These are phyloP conservation scores for Leishmania braziliensis DNA, from an alignment of 208 protist species.

Conservation along the genomic window DNA sequence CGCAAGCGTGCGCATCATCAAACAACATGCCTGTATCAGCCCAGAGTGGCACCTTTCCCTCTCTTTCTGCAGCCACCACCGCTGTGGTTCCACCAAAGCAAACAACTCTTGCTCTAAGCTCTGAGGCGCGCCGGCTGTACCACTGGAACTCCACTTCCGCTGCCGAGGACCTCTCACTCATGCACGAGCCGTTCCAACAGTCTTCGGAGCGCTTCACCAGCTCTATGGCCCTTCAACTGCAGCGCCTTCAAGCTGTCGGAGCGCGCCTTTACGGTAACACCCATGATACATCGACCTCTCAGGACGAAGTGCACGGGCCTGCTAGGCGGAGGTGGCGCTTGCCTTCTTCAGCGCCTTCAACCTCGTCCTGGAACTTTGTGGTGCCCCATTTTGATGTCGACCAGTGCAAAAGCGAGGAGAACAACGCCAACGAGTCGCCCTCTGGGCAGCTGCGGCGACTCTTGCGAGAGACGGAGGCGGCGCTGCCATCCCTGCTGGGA, in stretches of 20 bases:
- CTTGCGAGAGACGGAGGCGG: conserved; percentile 16
- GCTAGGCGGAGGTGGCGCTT: neutral
- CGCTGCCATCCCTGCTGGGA: conserved; percentile 7
- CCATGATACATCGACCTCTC: neutral
- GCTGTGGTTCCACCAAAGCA: neutral
- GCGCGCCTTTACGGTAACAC: conserved; percentile 10
- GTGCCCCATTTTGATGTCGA: neutral
- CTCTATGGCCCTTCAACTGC: conserved; percentile 23
- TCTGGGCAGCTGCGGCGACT: conserved; percentile 17
- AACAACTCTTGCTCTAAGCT: neutral
- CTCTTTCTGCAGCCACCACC: neutral
- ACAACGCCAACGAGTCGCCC: conserved; percentile 2
- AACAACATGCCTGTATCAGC: neutral
- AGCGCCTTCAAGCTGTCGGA: conserved; percentile 19
- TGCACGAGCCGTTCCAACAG: conserved; percentile 25
- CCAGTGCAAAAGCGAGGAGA: neutral
- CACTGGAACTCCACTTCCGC: conserved; percentile 19
- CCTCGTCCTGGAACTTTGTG: neutral
- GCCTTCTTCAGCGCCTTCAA: neutral
- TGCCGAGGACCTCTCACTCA: conserved; percentile 26
- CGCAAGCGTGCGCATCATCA: neutral
- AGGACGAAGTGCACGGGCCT: neutral
- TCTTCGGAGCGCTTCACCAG: conserved; percentile 18
- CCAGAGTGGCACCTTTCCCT: neutral
- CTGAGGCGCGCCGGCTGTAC: conserved; percentile 28